Conservation (phyloP, 148 eudicot species). For the Persicaria maculosa region DNA sequence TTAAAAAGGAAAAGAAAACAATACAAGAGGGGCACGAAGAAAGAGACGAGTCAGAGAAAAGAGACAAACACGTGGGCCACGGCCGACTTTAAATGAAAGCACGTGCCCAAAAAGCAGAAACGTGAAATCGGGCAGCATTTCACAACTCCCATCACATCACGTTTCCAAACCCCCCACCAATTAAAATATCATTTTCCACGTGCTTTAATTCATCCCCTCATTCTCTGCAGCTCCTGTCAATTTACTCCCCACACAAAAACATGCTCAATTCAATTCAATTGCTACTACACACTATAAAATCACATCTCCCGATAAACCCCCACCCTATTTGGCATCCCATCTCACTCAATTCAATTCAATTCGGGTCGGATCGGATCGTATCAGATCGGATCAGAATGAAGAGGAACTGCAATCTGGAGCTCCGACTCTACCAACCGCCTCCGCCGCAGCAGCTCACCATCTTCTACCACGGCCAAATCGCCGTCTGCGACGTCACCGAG, state of each 20-base stretch:
- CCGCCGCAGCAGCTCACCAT: conserved; percentile 25
- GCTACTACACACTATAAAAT: background rate
- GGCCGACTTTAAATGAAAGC: background rate
- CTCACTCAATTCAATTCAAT: background rate
- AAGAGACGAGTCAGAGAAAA: no score
- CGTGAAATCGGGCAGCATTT: background rate
- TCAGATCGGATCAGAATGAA: background rate
- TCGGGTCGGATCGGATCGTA: background rate
- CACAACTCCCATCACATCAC: background rate
- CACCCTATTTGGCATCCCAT: background rate
- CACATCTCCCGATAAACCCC: background rate
- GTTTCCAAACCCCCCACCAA: background rate
- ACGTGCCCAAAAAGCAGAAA: background rate
- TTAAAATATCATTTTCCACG: background rate
- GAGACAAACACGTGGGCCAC: background rate
- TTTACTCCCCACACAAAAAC: background rate
- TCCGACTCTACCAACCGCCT: background rate
- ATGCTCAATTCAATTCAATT: background rate
- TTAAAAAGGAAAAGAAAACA: no score
- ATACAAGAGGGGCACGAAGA: no score
- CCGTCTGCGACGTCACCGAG: conserved; percentile 36
- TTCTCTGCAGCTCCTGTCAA: background rate
- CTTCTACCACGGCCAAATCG: conserved; percentile 38
- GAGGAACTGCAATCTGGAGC: conserved; percentile 10
- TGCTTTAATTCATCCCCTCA: background rate